These are phyloP conservation scores for Tylopilus cervinicoccineus DNA, from an alignment of 768 basidiomycete genomes.

Conservation along the genomic window DNA sequence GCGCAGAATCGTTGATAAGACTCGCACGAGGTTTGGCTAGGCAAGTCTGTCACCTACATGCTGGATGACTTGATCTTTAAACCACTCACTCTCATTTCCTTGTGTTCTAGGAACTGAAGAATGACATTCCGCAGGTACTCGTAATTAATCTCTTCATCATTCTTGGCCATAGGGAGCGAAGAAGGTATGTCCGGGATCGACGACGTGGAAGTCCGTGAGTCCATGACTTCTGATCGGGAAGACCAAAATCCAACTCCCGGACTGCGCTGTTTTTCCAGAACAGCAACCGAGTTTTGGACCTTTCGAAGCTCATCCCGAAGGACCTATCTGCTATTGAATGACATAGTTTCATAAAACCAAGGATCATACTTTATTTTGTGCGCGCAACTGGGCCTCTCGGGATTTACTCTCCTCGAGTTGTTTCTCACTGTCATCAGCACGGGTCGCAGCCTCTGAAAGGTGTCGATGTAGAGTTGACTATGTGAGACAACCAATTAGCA, in stretches of 20 bases:
- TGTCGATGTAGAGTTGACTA: slow-evolving; percentile 45
- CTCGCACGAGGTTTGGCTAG: slow-evolving; percentile 85
- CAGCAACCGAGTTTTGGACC: slow-evolving; percentile 87
- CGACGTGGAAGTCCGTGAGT: slow-evolving; percentile 37
- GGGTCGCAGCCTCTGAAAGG: slow-evolving; percentile 45
- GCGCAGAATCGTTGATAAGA: slow-evolving; percentile 85
- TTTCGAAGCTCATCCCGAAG: slow-evolving; percentile 93
- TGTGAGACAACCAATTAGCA: slow-evolving; percentile 10
- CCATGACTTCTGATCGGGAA: slow-evolving; percentile 35
- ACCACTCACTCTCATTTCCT: slow-evolving; percentile 88
- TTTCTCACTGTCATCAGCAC: slow-evolving; percentile 52
- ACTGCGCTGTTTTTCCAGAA: slow-evolving; percentile 87
- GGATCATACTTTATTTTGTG: slow-evolving; percentile 68
- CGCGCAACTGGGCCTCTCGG: slow-evolving; percentile 65
- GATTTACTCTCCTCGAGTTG: slow-evolving; percentile 70
- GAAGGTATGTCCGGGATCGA: slow-evolving; percentile 41
- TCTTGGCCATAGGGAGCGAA: slow-evolving; percentile 33
- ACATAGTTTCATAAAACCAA: background rate
- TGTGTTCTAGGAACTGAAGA: slow-evolving; percentile 95
- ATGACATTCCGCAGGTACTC: slow-evolving; percentile 97
- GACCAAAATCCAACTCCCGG: slow-evolving; percentile 95
- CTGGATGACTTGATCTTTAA: background rate
- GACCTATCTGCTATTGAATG: slow-evolving; percentile 46
- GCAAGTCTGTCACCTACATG: slow-evolving; percentile 5
- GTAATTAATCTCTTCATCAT: slow-evolving; percentile 90